A percentile compares a stretch with the other conserved stretches of the same genome.
These are phyloP conservation scores for Verticillium tricorpus DNA, from an alignment of 2,329 filamentous ascomycete genomes.

Conservation along the genomic window DNA sequence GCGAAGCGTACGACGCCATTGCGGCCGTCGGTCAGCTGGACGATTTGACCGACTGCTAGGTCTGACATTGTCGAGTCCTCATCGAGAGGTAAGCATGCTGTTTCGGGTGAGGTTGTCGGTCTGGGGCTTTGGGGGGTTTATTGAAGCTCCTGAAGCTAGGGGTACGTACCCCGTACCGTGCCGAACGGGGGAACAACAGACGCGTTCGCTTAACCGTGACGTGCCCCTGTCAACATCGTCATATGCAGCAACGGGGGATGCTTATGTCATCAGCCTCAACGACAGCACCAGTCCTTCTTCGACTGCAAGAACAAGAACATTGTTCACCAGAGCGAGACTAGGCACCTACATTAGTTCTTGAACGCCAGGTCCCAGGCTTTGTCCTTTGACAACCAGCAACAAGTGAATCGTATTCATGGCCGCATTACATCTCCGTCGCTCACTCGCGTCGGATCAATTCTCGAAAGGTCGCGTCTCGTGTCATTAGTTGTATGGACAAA, in stretches of 20 bases:
- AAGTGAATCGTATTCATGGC: too few relatives aligned
- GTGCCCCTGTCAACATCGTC: not conserved
- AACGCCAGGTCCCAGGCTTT: too few relatives aligned
- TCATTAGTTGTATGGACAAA: not conserved
- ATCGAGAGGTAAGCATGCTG: conserved; percentile 8
- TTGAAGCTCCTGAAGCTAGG: not conserved
- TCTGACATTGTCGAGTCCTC: conserved; percentile 45
- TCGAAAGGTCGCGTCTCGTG: not conserved
- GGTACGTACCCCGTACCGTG: too few relatives aligned
- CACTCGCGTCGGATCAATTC: too few relatives aligned
- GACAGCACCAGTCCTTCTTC: not conserved
- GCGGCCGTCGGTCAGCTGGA: conserved; percentile 75
- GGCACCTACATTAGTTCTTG: too few relatives aligned
- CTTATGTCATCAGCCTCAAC: not conserved
- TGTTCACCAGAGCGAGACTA: not conserved
- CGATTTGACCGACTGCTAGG: conserved; percentile 63
- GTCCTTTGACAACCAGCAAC: too few relatives aligned
- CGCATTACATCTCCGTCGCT: too few relatives aligned
- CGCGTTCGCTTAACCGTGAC: conserved; percentile 2
- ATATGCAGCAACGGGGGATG: not conserved
- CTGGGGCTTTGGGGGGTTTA: not conserved
- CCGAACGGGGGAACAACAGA: not conserved
- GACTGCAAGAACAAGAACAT: not conserved
- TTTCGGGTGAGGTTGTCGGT: not conserved
- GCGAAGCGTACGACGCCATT: conserved; percentile 75